phyloP scores from a whole-genome alignment of 1,139 yeast species.

The Meyerozyma carpophila region DNA sequence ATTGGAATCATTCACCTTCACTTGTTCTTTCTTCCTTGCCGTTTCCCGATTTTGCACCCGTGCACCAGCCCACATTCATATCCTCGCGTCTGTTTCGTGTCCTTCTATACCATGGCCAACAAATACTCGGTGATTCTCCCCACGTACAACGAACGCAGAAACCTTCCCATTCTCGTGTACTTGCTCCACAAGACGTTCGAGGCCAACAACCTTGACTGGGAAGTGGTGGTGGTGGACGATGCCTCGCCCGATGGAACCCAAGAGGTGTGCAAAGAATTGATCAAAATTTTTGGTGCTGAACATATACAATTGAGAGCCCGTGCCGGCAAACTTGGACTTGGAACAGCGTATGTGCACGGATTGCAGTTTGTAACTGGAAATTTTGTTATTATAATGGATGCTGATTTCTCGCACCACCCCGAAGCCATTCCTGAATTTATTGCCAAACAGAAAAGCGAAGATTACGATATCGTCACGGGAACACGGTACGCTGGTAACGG shows the following conservation, averaged over 20 bases:
- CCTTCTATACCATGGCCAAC: conserved; percentile 17
- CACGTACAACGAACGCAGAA: conserved; percentile 69
- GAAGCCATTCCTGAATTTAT: conserved; percentile 76
- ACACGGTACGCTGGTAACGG: conserved; percentile 80
- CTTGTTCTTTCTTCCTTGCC: neutral
- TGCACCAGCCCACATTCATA: neutral
- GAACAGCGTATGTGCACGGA: conserved; percentile 81
- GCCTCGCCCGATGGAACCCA: conserved; percentile 83
- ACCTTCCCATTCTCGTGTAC: conserved; percentile 69
- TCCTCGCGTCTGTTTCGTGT: neutral
- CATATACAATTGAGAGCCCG: conserved; percentile 68
- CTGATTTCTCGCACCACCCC: conserved; percentile 81
- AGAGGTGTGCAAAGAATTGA: conserved; percentile 62
- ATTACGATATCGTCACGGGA: conserved; percentile 80
- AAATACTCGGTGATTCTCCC: conserved; percentile 77
- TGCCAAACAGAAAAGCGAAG: conserved; percentile 56
- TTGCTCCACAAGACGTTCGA: conserved; percentile 67
- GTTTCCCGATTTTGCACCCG: neutral
- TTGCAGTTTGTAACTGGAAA: conserved; percentile 68
- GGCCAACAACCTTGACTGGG: conserved; percentile 63
- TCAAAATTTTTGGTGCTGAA: conserved; percentile 58
- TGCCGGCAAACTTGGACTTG: conserved; percentile 76
- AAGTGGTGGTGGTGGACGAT: conserved; percentile 74
- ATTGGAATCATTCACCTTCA: too few relatives aligned
- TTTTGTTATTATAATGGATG: conserved; percentile 80